phyloP scores from a whole-genome alignment of 2,329 filamentous ascomycete species.

The Chaetomiaceae sp. region DNA sequence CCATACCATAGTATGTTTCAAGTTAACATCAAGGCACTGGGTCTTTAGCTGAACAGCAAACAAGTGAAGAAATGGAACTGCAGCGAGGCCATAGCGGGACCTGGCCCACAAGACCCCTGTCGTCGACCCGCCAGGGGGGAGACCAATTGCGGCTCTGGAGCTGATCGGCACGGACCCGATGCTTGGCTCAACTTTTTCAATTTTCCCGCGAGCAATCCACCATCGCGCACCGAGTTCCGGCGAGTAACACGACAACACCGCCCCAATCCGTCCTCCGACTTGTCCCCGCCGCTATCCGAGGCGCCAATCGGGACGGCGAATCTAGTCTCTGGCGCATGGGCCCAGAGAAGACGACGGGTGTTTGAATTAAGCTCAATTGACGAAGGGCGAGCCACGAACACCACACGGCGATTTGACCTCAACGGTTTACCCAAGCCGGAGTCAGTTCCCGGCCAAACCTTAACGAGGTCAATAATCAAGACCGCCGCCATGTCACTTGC shows the following conservation, averaged over 20 bases:
- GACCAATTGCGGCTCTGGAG: slow-evolving; percentile 7
- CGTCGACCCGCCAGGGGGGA: neutral
- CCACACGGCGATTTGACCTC: neutral
- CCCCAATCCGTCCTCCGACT: neutral
- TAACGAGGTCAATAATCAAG: neutral
- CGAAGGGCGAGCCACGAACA: neutral
- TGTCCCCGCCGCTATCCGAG: neutral
- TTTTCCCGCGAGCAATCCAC: slow-evolving; percentile 10
- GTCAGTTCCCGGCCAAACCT: neutral
- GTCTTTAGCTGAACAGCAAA: no score
- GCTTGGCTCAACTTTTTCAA: slow-evolving; percentile 10
- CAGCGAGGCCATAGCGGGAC: no score
- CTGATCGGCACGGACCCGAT: slow-evolving; percentile 7
- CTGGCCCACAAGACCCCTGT: slow-evolving; percentile 1
- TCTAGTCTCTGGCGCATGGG: neutral
- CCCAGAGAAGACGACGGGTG: neutral
- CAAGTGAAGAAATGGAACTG: neutral
- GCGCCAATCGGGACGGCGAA: neutral
- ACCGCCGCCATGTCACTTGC: slow-evolving; percentile 17
- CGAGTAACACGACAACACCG: slow-evolving; percentile 8
- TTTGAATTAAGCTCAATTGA: neutral
- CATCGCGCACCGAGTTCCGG: slow-evolving; percentile 5
- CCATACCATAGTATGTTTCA: no score
- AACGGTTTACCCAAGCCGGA: no score
- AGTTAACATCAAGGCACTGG: no score